Conservation (phyloP, 2,329 filamentous ascomycete genomes). For the Aureobasidium namibiae region DNA sequence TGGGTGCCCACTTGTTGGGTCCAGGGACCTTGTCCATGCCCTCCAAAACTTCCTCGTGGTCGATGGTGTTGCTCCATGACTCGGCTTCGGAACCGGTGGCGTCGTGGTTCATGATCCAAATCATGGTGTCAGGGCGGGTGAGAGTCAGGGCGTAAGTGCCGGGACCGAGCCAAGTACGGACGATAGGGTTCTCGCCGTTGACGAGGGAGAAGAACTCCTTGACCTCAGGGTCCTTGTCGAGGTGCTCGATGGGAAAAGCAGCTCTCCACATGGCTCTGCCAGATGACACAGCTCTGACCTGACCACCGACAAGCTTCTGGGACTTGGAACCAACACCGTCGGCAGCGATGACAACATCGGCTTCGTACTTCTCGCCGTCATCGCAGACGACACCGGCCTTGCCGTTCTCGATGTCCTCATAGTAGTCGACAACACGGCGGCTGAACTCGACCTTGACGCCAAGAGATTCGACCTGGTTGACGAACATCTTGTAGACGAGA, state of each 20-base stretch:
- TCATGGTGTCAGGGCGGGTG: conserved; percentile 39
- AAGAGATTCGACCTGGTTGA: conserved; percentile 39
- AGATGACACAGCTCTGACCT: conserved; percentile 30
- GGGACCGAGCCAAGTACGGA: conserved; percentile 37
- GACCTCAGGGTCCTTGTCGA: conserved; percentile 38
- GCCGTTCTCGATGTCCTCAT: conserved; percentile 29
- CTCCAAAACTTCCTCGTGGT: conserved; percentile 36
- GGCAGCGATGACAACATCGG: conserved; percentile 30
- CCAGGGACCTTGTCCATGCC: conserved; percentile 38
- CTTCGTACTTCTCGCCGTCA: conserved; percentile 34
- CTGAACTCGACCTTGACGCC: conserved; percentile 37
- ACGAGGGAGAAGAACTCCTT: conserved; percentile 40
- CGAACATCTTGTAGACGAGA: conserved; percentile 48
- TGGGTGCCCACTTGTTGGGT: conserved; percentile 36
- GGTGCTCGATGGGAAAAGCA: conserved; percentile 32
- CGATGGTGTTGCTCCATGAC: conserved; percentile 40
- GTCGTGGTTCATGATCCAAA: conserved; percentile 44
- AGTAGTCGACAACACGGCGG: conserved; percentile 35
- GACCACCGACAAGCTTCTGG: conserved; percentile 36
- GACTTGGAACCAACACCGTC: conserved; percentile 37
- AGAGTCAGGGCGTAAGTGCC: conserved; percentile 38
- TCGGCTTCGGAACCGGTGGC: conserved; percentile 37
- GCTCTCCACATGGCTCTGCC: conserved; percentile 25
- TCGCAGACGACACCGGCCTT: conserved; percentile 26
- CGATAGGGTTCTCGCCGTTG: conserved; percentile 33